These are phyloP conservation scores for Debaryomyces fabryi DNA, from an alignment of 1,139 yeast genomes.

Conservation along the genomic window DNA sequence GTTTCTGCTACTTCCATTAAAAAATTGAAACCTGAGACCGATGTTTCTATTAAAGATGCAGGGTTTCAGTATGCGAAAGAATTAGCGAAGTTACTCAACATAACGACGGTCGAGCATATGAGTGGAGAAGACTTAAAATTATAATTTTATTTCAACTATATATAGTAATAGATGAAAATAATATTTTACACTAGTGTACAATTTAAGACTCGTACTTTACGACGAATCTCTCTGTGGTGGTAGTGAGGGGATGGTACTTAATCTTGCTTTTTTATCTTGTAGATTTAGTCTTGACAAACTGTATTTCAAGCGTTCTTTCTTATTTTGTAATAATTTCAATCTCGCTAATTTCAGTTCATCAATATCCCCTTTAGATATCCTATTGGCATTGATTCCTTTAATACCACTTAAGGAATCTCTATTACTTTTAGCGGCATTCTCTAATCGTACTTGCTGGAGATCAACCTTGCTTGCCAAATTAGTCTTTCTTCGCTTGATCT, in stretches of 20 bases:
- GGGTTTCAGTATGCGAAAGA: conserved; percentile 56
- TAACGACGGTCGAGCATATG: conserved; percentile 49
- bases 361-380: conserved; percentile 15
- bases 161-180: neutral
- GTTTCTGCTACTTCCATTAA: conserved; percentile 45
- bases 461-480: conserved; percentile 35
- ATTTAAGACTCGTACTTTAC: neutral
- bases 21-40: conserved; percentile 23
- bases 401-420: conserved; percentile 12
- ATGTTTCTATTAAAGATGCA: conserved; percentile 40
- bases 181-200: conserved; percentile 7
- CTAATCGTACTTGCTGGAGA: conserved; percentile 36
- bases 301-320: conserved; percentile 42
- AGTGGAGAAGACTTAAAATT: conserved; percentile 28
- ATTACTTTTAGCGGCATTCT: conserved; percentile 22
- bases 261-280: conserved; percentile 23
- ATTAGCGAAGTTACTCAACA: conserved; percentile 51
- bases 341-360: conserved; percentile 32
- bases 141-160: conserved; percentile 3
- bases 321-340: conserved; percentile 37
- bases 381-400: conserved; percentile 13
- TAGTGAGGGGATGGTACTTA: conserved; percentile 22
- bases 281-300: conserved; percentile 29
- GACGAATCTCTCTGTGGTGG: conserved; percentile 13
- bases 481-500: conserved; percentile 28